Conservation (phyloP, 2,329 filamentous ascomycete species). For the Aureobasidium namibiae region DNA sequence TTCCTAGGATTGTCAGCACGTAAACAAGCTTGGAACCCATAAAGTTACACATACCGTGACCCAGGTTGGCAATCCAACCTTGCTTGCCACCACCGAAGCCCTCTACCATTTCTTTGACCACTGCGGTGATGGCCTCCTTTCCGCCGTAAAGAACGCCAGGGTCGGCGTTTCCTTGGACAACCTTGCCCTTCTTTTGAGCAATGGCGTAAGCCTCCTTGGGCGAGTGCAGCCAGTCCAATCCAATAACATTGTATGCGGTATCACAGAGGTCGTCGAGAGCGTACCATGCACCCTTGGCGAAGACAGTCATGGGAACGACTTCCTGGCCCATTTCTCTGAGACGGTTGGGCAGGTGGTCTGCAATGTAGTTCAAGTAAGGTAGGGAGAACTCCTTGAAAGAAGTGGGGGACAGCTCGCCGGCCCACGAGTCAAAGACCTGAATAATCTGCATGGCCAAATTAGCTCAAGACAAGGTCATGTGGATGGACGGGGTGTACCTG, state of each 20-base stretch:
- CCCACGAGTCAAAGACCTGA: constrained; percentile 98
- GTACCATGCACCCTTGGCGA: constrained; percentile 97
- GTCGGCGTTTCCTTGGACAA: constrained; percentile 92
- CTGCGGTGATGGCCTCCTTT: constrained; percentile 68
- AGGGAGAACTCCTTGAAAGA: constrained; percentile 79
- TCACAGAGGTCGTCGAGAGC: constrained; percentile 80
- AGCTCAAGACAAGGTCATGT: background rate
- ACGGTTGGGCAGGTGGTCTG: constrained; percentile 66
- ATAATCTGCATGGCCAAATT: constrained; percentile 51
- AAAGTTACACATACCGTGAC: constrained; percentile 61
- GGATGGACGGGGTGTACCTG: constrained; percentile 48
- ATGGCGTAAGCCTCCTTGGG: constrained; percentile 74
- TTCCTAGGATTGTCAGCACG: constrained; percentile 47
- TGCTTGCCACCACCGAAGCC: constrained; percentile 78
- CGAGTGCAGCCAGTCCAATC: constrained; percentile 90
- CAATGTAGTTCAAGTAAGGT: constrained; percentile 79
- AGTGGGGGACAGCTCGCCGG: constrained; percentile 78
- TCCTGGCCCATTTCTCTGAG: constrained; percentile 68
- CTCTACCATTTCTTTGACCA: constrained; percentile 76
- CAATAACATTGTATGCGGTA: constrained; percentile 86
- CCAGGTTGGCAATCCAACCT: constrained; percentile 95
- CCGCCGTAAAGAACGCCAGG: constrained; percentile 87
- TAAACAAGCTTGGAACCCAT: background rate
- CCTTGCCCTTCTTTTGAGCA: constrained; percentile 60
- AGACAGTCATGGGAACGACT: constrained; percentile 90